Evolutionary conservation across 2,329 filamentous ascomycete species (phyloP).

Genomic region (Colletotrichum salicis): DNA sequence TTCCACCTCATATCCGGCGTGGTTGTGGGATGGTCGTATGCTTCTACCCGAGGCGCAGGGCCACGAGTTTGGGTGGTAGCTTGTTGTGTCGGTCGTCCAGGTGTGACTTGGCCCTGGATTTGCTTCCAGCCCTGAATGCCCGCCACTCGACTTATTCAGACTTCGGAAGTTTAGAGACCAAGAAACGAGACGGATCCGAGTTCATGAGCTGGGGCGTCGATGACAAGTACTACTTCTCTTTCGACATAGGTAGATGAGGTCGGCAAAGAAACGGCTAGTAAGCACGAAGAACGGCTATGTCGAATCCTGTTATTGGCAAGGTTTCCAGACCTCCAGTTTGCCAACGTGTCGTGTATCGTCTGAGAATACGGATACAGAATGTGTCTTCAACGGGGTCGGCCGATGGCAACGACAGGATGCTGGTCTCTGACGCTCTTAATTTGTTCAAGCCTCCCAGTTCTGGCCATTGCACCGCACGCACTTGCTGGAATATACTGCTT

Average conservation of each 20-base stretch:
- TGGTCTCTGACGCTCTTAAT: not conserved
- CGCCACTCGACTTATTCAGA: slow-evolving; percentile 4
- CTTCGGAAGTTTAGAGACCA: not conserved
- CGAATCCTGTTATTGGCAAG: not conserved
- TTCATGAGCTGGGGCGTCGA: not conserved
- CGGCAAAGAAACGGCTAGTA: not conserved
- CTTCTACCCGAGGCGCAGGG: slow-evolving; percentile 24
- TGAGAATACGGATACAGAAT: not conserved
- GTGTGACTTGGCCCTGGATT: not conserved
- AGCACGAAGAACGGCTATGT: not conserved
- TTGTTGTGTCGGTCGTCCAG: not conserved
- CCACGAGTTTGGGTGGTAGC: slow-evolving; percentile 14
- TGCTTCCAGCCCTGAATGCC: not conserved
- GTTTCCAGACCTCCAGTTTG: not conserved
- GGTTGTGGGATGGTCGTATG: slow-evolving; percentile 11
- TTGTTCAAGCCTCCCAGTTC: not conserved
- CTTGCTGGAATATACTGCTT: slow-evolving; percentile 14
- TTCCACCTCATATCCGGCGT: slow-evolving; percentile 1
- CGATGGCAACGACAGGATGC: not conserved
- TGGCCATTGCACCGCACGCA: not conserved
- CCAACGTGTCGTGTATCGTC: not conserved
- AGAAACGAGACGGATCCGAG: not conserved
- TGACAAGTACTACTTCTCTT: not conserved
- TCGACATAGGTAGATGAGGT: not conserved
- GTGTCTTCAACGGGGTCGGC: not conserved